A percentile compares a stretch with the other conserved stretches of the same genome.
Conservation (phyloP, 345 rosid genomes). For the Acer saccharum region DNA sequence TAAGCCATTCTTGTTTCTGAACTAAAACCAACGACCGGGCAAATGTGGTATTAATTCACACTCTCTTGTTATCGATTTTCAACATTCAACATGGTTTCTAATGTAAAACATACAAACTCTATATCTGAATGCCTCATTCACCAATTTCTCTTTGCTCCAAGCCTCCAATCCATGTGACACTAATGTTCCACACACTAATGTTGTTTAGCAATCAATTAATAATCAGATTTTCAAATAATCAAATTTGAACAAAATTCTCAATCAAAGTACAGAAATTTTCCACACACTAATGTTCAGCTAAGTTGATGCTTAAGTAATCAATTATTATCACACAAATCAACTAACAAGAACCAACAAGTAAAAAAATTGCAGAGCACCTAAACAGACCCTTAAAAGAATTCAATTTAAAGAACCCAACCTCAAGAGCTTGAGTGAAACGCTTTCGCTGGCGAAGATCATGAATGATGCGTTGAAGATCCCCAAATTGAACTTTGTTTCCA, state of each 20-base stretch:
- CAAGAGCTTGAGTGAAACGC: slow-evolving; percentile 81
- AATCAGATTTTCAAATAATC: not conserved
- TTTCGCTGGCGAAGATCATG: slow-evolving; percentile 81
- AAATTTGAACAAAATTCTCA: not conserved
- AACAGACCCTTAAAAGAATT: slow-evolving; percentile 1
- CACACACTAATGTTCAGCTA: not conserved
- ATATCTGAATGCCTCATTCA: not conserved
- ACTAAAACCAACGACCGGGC: not conserved
- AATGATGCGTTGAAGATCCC: slow-evolving; percentile 80
- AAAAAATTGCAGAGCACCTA: slow-evolving; percentile 13
- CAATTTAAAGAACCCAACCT: slow-evolving; percentile 42
- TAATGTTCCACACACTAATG: too few relatives aligned
- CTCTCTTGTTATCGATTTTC: not conserved
- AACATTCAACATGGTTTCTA: not conserved
- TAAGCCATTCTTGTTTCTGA: slow-evolving; percentile 2
- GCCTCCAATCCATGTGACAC: not conserved
- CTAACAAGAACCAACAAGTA: not conserved
- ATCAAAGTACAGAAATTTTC: not conserved
- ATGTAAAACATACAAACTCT: not conserved
- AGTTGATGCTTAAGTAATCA: not conserved
- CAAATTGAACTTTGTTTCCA: slow-evolving; percentile 67
- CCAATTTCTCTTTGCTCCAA: not conserved
- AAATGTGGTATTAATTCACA: not conserved
- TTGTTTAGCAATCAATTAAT: too few relatives aligned
- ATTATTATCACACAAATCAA: not conserved